phyloP scores from a whole-genome alignment of 2,329 filamentous ascomycete genomes.

The Venturia aucupariae region DNA sequence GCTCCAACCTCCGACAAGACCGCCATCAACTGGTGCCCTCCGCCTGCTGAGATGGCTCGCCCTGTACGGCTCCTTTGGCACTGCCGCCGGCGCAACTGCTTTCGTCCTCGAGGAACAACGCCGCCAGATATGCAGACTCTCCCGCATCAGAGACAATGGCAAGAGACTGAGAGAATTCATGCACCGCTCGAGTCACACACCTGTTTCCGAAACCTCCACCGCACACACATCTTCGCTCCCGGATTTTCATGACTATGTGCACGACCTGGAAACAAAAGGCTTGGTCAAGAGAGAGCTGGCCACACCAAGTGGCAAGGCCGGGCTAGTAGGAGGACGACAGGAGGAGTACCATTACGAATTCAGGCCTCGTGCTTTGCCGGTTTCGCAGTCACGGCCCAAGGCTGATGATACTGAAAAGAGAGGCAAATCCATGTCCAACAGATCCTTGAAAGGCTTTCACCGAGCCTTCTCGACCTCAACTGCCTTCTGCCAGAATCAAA shows the following conservation, averaged over 20 bases:
- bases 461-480: background rate
- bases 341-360: background rate
- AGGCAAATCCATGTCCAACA: background rate
- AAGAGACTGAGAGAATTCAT: constrained; percentile 7
- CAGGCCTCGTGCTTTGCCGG: background rate
- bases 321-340: background rate
- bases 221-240: background rate
- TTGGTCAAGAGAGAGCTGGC: constrained; percentile 4
- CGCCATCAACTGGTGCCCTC: constrained; percentile 9
- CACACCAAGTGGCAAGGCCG: background rate
- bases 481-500: background rate
- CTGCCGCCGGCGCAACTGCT: constrained; percentile 7
- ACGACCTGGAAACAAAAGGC: background rate
- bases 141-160: constrained; percentile 8
- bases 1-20: background rate
- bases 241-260: constrained; percentile 5
- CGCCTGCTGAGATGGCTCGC: constrained; percentile 7
- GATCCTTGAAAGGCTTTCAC: background rate
- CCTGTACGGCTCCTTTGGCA: constrained; percentile 11
- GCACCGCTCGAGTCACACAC: background rate
- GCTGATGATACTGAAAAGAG: background rate
- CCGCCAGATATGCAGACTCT: constrained; percentile 10
- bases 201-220: no score
- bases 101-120: constrained; percentile 12
- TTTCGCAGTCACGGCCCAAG: background rate